Base-by-base conservation (phyloP, 331 rosid genomes). In the Pyrus hybrid region DNA sequence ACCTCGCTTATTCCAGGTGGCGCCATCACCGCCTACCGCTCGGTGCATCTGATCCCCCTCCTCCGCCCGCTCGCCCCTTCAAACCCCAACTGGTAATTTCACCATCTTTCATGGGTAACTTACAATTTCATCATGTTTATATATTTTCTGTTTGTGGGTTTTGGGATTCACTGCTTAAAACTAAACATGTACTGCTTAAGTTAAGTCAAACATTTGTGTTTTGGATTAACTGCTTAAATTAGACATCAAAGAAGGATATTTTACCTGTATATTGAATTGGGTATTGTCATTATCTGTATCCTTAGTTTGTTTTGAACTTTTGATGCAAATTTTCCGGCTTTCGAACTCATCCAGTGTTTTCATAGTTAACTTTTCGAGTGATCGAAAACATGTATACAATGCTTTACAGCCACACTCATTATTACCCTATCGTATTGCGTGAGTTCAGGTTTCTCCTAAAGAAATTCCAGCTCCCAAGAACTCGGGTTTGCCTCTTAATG, bases 401-500 rank as follows among this genome's bases (percentile, higher is more conserved):
- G 29, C 28, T 67, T n/a, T 21, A 21, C 12, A 37, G 23, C 71
- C 17, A 16, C 47, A 54, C 67, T 56, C 33, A 41, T 63, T 45
- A 26, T 9, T 56, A 53, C 32, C 18, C 51, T 70, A 12, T 43
- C 49, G 5, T 79, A 25, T 58, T 30, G 20, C 17, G 68, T 41
- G 29, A 83, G 71, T 83, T 77, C 80, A 94, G 98, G 98, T 94
- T 73, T 84, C 93, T 22, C 86, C 93, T 0, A 94, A 85, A 91
- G 96, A 94, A 73, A 88, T 91, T 80, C 98, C 98, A 4, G 78
- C 90, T 47, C 97, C 98, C 30, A 94, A 90, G 75, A 79, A 83
- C 79, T 90, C 98, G 10, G 93, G 92, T 67, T 85, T 91, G 88
- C 98, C 98, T 63, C 91, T 93, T 60, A 90, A 93, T 87, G 97